phyloP scores from a whole-genome alignment of 2,329 filamentous ascomycete genomes.

The Colletotrichum filicis region DNA sequence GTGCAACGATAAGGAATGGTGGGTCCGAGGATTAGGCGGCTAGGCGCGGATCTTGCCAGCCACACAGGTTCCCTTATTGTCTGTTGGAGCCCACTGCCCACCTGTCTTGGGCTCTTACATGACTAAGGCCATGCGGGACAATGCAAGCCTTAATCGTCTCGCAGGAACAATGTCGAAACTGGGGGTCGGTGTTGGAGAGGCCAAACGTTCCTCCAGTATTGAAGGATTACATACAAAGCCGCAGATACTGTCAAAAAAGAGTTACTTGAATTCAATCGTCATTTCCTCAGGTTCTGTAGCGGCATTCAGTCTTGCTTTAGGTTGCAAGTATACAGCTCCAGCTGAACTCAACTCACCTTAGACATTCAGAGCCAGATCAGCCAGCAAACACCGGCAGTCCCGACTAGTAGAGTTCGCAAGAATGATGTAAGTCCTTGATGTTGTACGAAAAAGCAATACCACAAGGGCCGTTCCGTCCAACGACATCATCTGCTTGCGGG shows the following conservation, averaged over 20 bases:
- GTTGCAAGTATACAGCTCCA: not conserved
- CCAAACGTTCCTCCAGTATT: not conserved
- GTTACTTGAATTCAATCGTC: not conserved
- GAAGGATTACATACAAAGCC: not conserved
- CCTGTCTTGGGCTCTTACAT: not conserved
- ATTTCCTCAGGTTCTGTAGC: not conserved
- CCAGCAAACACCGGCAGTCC: not conserved
- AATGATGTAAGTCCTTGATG: not conserved
- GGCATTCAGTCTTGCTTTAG: no score
- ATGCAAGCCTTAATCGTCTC: constrained; percentile 13
- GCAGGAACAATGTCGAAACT: not conserved
- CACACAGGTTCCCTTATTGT: not conserved
- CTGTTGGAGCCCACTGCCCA: not conserved
- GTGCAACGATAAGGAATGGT: constrained; percentile 5
- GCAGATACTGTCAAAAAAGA: not conserved
- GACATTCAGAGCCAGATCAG: not conserved
- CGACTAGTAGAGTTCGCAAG: not conserved
- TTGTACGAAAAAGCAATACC: not conserved
- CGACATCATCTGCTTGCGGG: not conserved
- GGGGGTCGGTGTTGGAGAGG: not conserved
- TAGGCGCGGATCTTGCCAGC: constrained; percentile 12
- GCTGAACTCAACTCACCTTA: not conserved
- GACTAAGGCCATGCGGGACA: constrained; percentile 8
- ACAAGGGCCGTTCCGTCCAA: not conserved
- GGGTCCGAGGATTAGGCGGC: constrained; percentile 16